phyloP scores from a whole-genome alignment of 306 rosid genomes.

The Macrotyloma uniflorum region DNA sequence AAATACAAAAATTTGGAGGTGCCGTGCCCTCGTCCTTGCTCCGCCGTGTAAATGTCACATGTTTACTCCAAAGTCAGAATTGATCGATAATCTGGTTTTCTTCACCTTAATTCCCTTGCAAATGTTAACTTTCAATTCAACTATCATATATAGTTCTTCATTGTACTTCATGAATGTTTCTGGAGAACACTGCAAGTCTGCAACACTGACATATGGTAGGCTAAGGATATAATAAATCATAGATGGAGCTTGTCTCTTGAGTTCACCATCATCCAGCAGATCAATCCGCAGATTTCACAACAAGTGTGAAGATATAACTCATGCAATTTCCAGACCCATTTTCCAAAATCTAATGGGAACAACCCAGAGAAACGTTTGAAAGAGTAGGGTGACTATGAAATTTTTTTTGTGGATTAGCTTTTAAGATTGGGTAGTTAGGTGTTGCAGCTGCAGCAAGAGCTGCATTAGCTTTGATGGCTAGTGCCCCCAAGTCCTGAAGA shows the following conservation, averaged over 20 bases:
- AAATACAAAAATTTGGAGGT: too few relatives aligned
- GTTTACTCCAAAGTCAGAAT: conserved; percentile 29
- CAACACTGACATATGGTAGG: not conserved
- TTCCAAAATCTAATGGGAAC: conserved; percentile 22
- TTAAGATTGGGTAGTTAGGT: not conserved
- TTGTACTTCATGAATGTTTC: not conserved
- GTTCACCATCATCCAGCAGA: not conserved
- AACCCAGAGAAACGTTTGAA: conserved; percentile 28
- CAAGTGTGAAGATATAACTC: not conserved
- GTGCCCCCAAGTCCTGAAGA: conserved; percentile 54
- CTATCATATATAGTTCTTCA: not conserved
- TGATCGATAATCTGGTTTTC: conserved; percentile 28
- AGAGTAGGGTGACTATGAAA: conserved; percentile 20
- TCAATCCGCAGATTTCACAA: not conserved
- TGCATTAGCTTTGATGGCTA: conserved; percentile 62
- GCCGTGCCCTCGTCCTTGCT: too few relatives aligned
- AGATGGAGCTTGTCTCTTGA: not conserved
- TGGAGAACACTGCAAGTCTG: not conserved
- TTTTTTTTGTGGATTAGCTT: not conserved
- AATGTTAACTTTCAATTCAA: not conserved
- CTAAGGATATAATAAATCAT: not conserved
- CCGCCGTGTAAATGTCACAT: too few relatives aligned
- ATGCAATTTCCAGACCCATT: not conserved
- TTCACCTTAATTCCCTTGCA: not conserved
- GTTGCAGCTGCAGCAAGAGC: conserved; percentile 49